Conservation (phyloP, 257 asterid genomes). For the Nicotiana tomentosiformis region DNA sequence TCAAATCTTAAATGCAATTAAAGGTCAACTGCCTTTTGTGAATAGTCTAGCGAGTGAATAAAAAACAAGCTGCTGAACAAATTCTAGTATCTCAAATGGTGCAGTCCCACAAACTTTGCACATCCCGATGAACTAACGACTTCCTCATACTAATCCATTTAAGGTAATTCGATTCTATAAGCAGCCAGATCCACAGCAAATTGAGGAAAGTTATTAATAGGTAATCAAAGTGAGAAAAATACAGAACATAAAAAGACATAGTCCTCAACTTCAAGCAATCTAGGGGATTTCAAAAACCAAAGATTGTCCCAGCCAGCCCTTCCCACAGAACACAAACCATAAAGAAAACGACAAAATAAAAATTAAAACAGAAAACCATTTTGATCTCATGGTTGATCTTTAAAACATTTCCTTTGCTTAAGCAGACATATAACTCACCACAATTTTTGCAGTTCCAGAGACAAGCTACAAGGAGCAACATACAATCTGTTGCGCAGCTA, state of each 20-base stretch:
- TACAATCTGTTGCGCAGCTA: background rate
- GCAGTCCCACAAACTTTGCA: conserved; percentile 9
- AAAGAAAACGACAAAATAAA: background rate
- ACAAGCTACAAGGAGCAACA: background rate
- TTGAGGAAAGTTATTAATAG: conserved; percentile 1
- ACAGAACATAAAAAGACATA: background rate
- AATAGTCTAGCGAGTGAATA: background rate
- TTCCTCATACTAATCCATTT: conserved; percentile 21
- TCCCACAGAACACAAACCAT: background rate
- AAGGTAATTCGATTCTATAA: conserved; percentile 11
- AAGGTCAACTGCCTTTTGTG: background rate
- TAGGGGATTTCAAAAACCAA: background rate
- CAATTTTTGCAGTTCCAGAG: background rate
- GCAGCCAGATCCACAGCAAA: conserved; percentile 1
- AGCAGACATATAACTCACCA: background rate
- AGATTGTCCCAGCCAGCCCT: background rate
- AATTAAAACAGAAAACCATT: background rate
- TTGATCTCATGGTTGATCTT: background rate
- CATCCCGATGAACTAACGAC: conserved; percentile 17
- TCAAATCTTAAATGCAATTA: background rate
- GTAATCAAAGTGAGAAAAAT: background rate
- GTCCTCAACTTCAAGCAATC: background rate
- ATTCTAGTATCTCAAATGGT: conserved; percentile 6
- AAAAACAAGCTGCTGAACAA: conserved; percentile 17
- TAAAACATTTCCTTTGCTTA: background rate